A percentile compares a stretch with the other conserved stretches of the same genome.
Evolutionary conservation across 2,329 filamentous ascomycete genomes (phyloP).

Genomic region (Diaporthe aspalathi): DNA sequence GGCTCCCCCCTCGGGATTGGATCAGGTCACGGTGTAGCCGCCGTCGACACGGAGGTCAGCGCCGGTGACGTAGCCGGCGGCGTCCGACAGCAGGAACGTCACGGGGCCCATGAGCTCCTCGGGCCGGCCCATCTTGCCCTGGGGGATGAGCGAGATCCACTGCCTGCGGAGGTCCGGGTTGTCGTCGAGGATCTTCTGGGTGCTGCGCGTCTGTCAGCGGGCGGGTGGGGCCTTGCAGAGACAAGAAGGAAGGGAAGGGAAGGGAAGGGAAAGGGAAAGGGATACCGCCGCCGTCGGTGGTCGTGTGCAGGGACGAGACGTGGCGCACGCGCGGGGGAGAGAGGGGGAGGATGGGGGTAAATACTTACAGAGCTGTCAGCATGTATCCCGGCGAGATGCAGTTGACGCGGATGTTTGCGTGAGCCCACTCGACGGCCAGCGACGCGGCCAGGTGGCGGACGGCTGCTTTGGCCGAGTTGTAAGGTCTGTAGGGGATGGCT

Average conservation of each 20-base stretch:
- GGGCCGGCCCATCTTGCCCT: conserved; percentile 92
- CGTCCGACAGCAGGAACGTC: conserved; percentile 52
- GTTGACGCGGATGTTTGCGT: conserved; percentile 89
- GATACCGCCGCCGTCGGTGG: too few relatives aligned
- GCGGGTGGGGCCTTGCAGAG: too few relatives aligned
- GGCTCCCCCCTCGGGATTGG: conserved; percentile 65
- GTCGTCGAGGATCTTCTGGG: conserved; percentile 92
- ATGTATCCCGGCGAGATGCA: conserved; percentile 97
- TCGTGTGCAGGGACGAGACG: too few relatives aligned
- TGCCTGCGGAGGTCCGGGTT: conserved; percentile 90
- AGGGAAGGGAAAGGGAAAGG: too few relatives aligned
- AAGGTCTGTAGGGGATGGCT: conserved; percentile 65
- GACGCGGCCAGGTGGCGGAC: conserved; percentile 89
- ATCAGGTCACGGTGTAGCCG: conserved; percentile 86
- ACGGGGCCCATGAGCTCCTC: conserved; percentile 95
- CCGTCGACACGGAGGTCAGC: conserved; percentile 86
- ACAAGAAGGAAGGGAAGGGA: too few relatives aligned
- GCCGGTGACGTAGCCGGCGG: conserved; percentile 73
- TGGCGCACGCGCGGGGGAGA: not conserved
- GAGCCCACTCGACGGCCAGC: conserved; percentile 93
- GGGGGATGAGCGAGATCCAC: conserved; percentile 92
- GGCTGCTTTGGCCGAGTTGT: conserved; percentile 93
- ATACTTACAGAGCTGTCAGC: conserved; percentile 88
- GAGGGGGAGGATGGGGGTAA: not conserved
- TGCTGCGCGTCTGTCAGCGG: conserved; percentile 61